These are phyloP conservation scores for Plectranthus barbatus DNA, from an alignment of 257 asterid genomes.

Conservation along the genomic window DNA sequence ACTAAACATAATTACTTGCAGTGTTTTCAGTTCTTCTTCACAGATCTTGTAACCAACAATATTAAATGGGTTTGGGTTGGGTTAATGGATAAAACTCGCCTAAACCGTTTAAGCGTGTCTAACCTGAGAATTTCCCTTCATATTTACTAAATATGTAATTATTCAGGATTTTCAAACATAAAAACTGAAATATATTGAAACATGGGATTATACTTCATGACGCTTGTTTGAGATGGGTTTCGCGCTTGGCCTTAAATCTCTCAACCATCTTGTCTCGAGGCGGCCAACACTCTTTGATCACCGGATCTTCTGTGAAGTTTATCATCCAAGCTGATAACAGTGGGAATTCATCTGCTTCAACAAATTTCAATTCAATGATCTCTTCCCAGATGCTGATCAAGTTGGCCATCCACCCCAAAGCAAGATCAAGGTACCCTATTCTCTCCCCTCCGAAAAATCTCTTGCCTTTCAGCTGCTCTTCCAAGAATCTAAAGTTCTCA, in stretches of 20 bases:
- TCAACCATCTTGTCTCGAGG: constrained; percentile 44
- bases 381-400: constrained; percentile 37
- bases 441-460: too few species aligned
- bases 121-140: too few species aligned
- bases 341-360: constrained; percentile 37
- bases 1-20: too few species aligned
- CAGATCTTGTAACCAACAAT: too few species aligned
- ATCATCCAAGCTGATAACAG: constrained; percentile 41
- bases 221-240: constrained; percentile 20
- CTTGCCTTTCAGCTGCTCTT: constrained; percentile 47
- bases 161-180: neutral
- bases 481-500: constrained; percentile 29
- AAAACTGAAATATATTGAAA: too few species aligned
- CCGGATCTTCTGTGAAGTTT: constrained; percentile 33
- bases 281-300: constrained; percentile 44
- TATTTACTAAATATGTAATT: too few species aligned
- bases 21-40: too few species aligned
- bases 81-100: too few species aligned
- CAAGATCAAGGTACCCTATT: constrained; percentile 56
- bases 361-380: constrained; percentile 25
- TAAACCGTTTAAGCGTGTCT: too few species aligned
- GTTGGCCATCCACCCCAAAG: constrained; percentile 45
- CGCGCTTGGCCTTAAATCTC: constrained; percentile 30
- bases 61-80: too few species aligned
- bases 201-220: constrained; percentile 16